A percentile compares a stretch with the other conserved stretches of the same genome.
phyloP scores from a whole-genome alignment of 2,329 filamentous ascomycete species.

The Verticillium alfalfae region DNA sequence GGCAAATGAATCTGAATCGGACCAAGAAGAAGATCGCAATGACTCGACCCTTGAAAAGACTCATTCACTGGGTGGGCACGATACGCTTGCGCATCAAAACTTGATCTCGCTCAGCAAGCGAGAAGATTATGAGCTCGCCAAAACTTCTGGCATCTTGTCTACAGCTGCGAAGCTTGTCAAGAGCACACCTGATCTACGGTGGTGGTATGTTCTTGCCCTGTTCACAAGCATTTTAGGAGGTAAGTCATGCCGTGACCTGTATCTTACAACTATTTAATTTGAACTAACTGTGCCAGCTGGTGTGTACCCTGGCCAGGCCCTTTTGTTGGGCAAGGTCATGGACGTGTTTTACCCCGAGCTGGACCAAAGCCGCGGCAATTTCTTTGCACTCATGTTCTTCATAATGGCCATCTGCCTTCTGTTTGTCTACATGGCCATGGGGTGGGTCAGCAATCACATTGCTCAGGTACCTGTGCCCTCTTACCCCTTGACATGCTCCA shows the following conservation, averaged over 20 bases:
- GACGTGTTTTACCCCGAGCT: slow-evolving; percentile 19
- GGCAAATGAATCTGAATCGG: background rate
- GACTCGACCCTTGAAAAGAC: too few species aligned
- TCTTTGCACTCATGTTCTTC: slow-evolving; percentile 24
- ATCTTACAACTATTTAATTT: too few species aligned
- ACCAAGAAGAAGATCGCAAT: too few species aligned
- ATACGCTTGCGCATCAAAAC: background rate
- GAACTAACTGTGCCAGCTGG: slow-evolving; percentile 11
- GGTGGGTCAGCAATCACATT: slow-evolving; percentile 12
- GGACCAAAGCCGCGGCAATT: slow-evolving; percentile 26
- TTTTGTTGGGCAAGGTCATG: slow-evolving; percentile 32
- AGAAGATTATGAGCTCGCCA: background rate
- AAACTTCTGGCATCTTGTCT: too few species aligned
- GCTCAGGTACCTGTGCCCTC: slow-evolving; percentile 8
- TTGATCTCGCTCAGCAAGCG: background rate
- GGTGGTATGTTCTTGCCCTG: too few species aligned
- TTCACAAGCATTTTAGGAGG: background rate
- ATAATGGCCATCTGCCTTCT: slow-evolving; percentile 16
- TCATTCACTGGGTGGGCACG: background rate
- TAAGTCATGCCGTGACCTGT: too few species aligned
- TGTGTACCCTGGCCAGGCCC: slow-evolving; percentile 33
- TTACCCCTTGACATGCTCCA: too few species aligned
- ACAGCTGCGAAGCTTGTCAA: too few species aligned
- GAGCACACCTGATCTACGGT: too few species aligned
- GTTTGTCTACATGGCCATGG: slow-evolving; percentile 14